Base-by-base conservation (phyloP, 2,329 filamentous ascomycete genomes). In the Thelonectria olida region DNA sequence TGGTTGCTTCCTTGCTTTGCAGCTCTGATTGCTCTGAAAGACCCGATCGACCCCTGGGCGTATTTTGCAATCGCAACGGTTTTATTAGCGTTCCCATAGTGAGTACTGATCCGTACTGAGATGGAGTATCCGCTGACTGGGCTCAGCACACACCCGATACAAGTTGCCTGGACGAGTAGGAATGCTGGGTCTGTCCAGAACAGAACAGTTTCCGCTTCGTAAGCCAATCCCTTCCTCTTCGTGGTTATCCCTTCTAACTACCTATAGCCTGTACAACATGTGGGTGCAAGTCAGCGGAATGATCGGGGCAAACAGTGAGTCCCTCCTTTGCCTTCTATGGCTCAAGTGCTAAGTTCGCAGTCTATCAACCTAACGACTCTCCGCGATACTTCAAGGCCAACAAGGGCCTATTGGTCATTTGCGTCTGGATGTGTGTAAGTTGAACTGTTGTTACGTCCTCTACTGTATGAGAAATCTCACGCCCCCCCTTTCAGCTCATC, bases 131-230 rank as follows among this genome's bases (percentile, higher is more conserved):
- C 5, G 41, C 62, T 64, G 49, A 64, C 19, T 13, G n/a, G 3
- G 4, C 7, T n/a, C 23, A 74, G 74, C 54, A 73, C 73, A 6
- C 83, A 88, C 67, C 84, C 86, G 0, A 83, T 88, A n/a, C 78
- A 87, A 34, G 85, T 87, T 4, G 85, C 84, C 0, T 85, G 85
- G 77, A 85, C 81, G 3, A 85, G 82, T 27, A 78, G 85, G 50
- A 88, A 88, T 66, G 81, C 85, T 0, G 85, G 85, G 48, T 82
- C 82, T 12, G 86, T 88, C 3, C 80, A 85, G 44, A 88, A 85
- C 31, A 76, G 86, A 28, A 85, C 86, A 2, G 84, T 88, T 17
- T 77, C 75, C 56, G 74, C 75, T 7, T 72, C 73, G 76, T 77
- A 62, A 62, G 75, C 62, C 2, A 22, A n/a, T n/a, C n/a, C 13